These are phyloP conservation scores for Plasmodium relictum DNA, from an alignment of 169 alveolate species.

Conservation along the genomic window DNA sequence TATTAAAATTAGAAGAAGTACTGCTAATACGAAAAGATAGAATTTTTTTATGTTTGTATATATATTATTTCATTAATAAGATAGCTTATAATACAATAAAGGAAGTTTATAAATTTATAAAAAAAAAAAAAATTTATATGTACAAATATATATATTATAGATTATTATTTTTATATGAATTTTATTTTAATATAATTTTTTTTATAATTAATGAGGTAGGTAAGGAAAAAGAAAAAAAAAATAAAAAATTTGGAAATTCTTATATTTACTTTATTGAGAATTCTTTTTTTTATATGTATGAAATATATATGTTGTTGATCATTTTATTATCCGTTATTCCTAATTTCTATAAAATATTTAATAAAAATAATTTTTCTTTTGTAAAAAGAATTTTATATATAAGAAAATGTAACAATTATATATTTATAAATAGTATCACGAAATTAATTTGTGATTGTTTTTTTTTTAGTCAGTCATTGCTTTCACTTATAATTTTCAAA, in stretches of 20 bases:
- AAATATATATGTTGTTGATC: constrained; percentile 24
- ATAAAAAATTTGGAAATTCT: background rate
- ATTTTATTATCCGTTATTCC: background rate
- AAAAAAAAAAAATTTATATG: background rate
- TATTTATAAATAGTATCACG: constrained; percentile 6
- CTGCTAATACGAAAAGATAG: background rate
- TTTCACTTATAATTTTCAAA: constrained; percentile 7
- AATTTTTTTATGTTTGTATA: constrained; percentile 18
- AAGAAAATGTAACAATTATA: background rate
- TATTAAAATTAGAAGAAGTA: constrained; percentile 27
- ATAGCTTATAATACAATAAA: constrained; percentile 12
- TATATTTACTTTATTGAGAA: constrained; percentile 1
- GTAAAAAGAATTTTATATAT: constrained; percentile 19
- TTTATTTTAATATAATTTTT: constrained; percentile 35
- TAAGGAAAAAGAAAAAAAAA: background rate
- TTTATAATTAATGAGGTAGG: constrained; percentile 21
- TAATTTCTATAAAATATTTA: background rate
- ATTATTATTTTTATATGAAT: constrained; percentile 36
- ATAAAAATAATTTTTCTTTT: constrained; percentile 10
- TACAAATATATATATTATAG: constrained; percentile 1
- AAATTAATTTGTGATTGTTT: background rate
- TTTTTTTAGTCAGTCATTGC: background rate
- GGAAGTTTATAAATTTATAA: background rate
- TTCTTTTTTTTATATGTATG: constrained; percentile 33
- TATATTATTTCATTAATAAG: constrained; percentile 19